phyloP scores from a whole-genome alignment of 768 basidiomycete genomes.

The Naganishia friedmannii region DNA sequence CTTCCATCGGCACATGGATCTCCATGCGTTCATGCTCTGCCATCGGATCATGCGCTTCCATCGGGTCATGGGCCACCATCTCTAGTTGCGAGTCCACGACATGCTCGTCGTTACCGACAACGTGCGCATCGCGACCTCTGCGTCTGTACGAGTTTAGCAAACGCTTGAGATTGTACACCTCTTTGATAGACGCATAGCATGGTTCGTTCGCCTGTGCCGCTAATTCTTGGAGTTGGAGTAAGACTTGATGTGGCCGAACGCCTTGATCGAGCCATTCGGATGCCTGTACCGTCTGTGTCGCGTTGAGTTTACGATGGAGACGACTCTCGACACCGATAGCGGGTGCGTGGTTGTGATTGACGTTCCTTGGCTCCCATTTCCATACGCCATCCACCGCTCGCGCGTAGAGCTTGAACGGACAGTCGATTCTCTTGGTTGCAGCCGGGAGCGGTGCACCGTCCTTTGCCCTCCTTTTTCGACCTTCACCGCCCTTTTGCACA shows the following conservation, averaged over 20 bases:
- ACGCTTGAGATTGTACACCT: constrained; percentile 17
- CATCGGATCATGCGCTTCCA: not conserved
- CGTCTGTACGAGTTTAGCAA: constrained; percentile 16
- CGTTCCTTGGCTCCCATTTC: constrained; percentile 14
- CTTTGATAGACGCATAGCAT: constrained; percentile 12
- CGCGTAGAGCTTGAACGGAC: constrained; percentile 21
- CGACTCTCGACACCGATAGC: constrained; percentile 11
- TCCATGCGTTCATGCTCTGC: not conserved
- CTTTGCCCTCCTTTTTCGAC: constrained; percentile 20
- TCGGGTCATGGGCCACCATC: not conserved
- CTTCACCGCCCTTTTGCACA: constrained; percentile 14
- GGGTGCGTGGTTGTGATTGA: constrained; percentile 15
- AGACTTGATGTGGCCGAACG: constrained; percentile 19
- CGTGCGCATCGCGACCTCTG: not conserved
- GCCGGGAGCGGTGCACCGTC: constrained; percentile 17
- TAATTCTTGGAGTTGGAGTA: constrained; percentile 10
- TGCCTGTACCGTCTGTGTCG: constrained; percentile 15
- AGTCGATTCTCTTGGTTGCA: constrained; percentile 19
- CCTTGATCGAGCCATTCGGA: constrained; percentile 23
- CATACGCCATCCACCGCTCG: constrained; percentile 13
- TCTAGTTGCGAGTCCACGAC: not conserved
- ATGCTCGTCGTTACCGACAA: constrained; percentile 1
- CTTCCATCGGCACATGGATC: not conserved
- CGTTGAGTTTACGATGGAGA: constrained; percentile 20
- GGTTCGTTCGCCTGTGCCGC: constrained; percentile 3